Evolutionary conservation across 164 flowering plant genomes (phyloP).

Genomic region (Magnolia changhungtana): DNA sequence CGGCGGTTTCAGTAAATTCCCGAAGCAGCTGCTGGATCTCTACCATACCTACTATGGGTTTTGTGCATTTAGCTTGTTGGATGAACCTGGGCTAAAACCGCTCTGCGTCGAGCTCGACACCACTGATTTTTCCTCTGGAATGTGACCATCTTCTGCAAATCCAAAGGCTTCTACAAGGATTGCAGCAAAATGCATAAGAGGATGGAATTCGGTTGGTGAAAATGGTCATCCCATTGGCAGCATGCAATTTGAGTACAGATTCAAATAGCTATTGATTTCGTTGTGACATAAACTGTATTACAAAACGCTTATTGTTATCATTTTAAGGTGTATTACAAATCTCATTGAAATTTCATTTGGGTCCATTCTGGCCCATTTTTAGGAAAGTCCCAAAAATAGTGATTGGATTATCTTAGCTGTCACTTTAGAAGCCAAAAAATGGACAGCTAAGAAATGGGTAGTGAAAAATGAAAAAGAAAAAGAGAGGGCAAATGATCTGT

Average conservation of each 20-base stretch:
- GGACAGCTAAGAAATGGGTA: too few species aligned
- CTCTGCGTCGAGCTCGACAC: slow-evolving; percentile 69
- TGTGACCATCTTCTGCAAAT: slow-evolving; percentile 16
- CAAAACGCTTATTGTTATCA: too few species aligned
- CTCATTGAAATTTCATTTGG: too few species aligned
- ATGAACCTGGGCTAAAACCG: slow-evolving; percentile 61
- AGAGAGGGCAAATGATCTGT: too few species aligned
- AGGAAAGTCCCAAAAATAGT: too few species aligned
- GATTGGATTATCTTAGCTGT: too few species aligned
- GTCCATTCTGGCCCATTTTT: too few species aligned
- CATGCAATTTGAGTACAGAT: too few species aligned
- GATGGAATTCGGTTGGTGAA: background rate
- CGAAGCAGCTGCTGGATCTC: slow-evolving; percentile 68
- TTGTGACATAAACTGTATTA: background rate
- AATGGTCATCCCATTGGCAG: background rate
- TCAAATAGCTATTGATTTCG: background rate
- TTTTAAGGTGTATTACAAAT: too few species aligned
- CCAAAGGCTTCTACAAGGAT: background rate
- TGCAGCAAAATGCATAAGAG: background rate
- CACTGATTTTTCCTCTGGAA: slow-evolving; percentile 38
- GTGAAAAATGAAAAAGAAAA: too few species aligned
- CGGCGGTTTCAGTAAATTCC: slow-evolving; percentile 93
- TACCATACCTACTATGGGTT: slow-evolving; percentile 86
- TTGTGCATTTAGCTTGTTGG: slow-evolving; percentile 78
- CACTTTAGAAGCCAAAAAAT: too few species aligned